phyloP scores from a whole-genome alignment of 352 stramenopile genomes.

The Halophytophthora polymorphica region DNA sequence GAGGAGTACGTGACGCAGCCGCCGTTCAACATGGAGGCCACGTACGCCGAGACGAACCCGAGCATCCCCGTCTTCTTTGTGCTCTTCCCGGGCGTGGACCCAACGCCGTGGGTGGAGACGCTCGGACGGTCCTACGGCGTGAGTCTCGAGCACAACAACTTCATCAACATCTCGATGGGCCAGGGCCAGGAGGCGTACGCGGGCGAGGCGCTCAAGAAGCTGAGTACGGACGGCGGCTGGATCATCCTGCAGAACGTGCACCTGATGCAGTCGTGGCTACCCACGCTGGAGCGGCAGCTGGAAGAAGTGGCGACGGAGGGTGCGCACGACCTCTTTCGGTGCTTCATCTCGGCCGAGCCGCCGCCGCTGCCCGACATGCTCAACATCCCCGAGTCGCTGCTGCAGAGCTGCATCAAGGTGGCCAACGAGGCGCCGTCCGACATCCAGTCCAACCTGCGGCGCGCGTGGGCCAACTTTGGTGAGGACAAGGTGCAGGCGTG shows the following conservation, averaged over 20 bases:
- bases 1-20: slow-evolving; percentile 91
- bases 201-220: slow-evolving; percentile 87
- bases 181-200: slow-evolving; percentile 93
- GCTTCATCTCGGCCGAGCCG: slow-evolving; percentile 94
- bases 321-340: slow-evolving; percentile 93
- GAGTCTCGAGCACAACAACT: slow-evolving; percentile 91
- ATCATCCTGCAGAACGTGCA: slow-evolving; percentile 96
- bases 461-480: slow-evolving; percentile 93
- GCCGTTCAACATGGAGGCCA: slow-evolving; percentile 90
- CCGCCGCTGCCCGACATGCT: slow-evolving; percentile 92
- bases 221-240: slow-evolving; percentile 92
- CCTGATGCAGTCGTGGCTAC: slow-evolving; percentile 96
- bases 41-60: slow-evolving; percentile 89
- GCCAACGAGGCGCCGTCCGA: slow-evolving; percentile 94
- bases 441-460: slow-evolving; percentile 93
- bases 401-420: slow-evolving; percentile 96
- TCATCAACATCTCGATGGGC: slow-evolving; percentile 95
- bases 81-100: slow-evolving; percentile 93
- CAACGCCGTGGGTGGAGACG: slow-evolving; percentile 93
- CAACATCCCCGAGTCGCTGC: slow-evolving; percentile 95
- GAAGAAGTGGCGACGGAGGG: slow-evolving; percentile 88
- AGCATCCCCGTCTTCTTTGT: slow-evolving; percentile 96
- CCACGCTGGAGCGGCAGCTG: slow-evolving; percentile 90
- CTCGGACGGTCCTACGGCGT: slow-evolving; percentile 87
- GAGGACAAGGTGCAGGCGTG: slow-evolving; percentile 87